Evolutionary conservation across 768 basidiomycete genomes (phyloP).

Genomic region (Ephemerocybe angulata): DNA sequence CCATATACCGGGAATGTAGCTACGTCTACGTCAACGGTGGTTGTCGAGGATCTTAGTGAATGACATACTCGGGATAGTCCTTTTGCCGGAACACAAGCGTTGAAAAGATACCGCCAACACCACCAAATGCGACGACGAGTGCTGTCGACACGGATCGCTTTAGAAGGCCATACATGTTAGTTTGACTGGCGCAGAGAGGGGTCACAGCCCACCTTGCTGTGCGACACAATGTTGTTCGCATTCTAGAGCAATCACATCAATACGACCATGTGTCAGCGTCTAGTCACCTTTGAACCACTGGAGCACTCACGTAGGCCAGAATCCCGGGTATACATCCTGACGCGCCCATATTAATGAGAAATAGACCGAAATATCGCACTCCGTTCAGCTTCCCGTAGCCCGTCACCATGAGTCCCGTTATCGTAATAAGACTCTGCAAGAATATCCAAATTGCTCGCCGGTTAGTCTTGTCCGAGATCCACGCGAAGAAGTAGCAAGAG

Average conservation of each 20-base stretch:
- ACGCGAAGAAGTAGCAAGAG: conserved; percentile 34
- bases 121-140: conserved; percentile 30
- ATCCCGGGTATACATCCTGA: conserved; percentile 34
- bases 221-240: conserved; percentile 33
- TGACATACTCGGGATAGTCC: conserved; percentile 38
- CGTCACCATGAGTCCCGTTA: conserved; percentile 31
- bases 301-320: conserved; percentile 35
- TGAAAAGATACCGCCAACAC: conserved; percentile 37
- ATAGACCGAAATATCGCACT: conserved; percentile 33
- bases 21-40: background rate
- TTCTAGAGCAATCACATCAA: conserved; percentile 17
- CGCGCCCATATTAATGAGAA: conserved; percentile 32
- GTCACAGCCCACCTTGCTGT: conserved; percentile 10
- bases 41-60: background rate
- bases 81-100: conserved; percentile 33
- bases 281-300: background rate
- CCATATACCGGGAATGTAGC: conserved; percentile 30
- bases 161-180: background rate
- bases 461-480: conserved; percentile 33
- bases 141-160: conserved; percentile 40
- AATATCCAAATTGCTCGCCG: conserved; percentile 32
- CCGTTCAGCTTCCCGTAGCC: conserved; percentile 27
- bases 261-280: background rate
- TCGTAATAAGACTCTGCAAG: conserved; percentile 28
- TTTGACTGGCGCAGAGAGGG: no score